Conservation (phyloP, 352 stramenopile genomes). For the Aphanomyces euteiches region DNA sequence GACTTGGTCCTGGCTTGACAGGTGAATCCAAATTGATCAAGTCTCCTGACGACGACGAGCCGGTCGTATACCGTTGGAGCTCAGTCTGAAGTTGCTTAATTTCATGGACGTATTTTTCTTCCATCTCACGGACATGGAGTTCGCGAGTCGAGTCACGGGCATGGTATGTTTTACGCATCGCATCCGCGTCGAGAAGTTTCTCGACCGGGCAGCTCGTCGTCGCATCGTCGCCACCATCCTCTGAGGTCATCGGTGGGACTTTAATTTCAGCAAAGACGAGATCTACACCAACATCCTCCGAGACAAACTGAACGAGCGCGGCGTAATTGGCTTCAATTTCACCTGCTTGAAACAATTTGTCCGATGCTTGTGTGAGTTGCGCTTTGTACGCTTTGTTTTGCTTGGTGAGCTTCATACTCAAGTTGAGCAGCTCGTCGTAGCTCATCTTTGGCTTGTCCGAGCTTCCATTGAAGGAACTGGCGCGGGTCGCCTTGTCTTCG, state of each 20-base stretch:
- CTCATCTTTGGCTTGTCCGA: constrained; percentile 43
- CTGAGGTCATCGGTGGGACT: constrained; percentile 7
- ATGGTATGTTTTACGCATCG: constrained; percentile 22
- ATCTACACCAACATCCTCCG: constrained; percentile 65
- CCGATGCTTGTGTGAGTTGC: constrained; percentile 44
- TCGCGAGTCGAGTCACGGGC: constrained; percentile 23
- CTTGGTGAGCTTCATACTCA: constrained; percentile 85
- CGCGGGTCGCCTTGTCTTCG: constrained; percentile 27
- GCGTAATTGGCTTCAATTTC: constrained; percentile 46
- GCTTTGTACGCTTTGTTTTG: constrained; percentile 86
- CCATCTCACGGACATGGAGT: constrained; percentile 23
- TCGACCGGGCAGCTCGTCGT: background rate
- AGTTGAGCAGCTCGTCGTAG: constrained; percentile 76
- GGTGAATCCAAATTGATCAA: constrained; percentile 21
- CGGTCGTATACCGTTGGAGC: background rate
- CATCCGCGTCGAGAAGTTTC: constrained; percentile 13
- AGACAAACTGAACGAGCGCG: constrained; percentile 54
- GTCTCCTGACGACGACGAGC: background rate
- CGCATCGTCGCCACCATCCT: background rate
- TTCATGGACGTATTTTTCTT: constrained; percentile 24
- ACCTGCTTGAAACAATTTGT: constrained; percentile 20
- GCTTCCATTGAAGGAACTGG: constrained; percentile 23
- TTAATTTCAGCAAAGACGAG: constrained; percentile 32
- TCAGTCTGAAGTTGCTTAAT: constrained; percentile 11
- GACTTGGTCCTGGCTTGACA: background rate